Percentiles rank a stretch among this genome's conserved stretches.
Conservation (phyloP, 768 basidiomycete species). For the Tylopilus vinaceipallidus region DNA sequence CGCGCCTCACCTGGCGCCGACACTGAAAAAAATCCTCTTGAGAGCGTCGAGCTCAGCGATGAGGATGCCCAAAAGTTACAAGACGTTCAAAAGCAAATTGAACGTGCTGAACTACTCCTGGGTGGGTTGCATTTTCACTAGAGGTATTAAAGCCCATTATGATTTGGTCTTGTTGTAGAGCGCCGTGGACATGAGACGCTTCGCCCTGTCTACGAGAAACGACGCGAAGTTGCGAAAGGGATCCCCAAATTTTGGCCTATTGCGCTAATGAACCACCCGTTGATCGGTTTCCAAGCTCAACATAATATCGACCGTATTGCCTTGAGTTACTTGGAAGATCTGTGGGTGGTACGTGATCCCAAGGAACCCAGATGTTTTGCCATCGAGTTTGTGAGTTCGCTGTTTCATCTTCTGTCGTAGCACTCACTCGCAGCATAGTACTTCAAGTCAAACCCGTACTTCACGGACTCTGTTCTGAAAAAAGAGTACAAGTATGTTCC, state of each 20-base stretch:
- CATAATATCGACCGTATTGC: constrained; percentile 79
- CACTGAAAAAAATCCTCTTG: constrained; percentile 66
- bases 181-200: constrained; percentile 58
- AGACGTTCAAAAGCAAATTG: constrained; percentile 63
- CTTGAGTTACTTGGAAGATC: constrained; percentile 77
- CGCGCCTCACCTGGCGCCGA: constrained; percentile 80
- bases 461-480: constrained; percentile 69
- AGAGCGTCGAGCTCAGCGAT: constrained; percentile 65
- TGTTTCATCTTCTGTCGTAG: background rate
- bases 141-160: background rate
- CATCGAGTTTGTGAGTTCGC: constrained; percentile 77
- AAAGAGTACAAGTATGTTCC: constrained; percentile 78
- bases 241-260: constrained; percentile 87
- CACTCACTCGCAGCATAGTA: constrained; percentile 42
- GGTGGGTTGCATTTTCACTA: constrained; percentile 45
- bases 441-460: constrained; percentile 87
- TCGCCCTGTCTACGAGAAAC: constrained; percentile 63
- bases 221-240: constrained; percentile 60
- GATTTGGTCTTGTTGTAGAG: constrained; percentile 42
- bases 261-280: constrained; percentile 70
- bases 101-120: constrained; percentile 67
- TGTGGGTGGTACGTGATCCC: constrained; percentile 77
- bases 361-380: constrained; percentile 79
- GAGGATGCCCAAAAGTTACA: constrained; percentile 71
- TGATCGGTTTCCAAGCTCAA: constrained; percentile 64